Evolutionary conservation across 768 basidiomycete species (phyloP).

Genomic region (Boletus huronensis): DNA sequence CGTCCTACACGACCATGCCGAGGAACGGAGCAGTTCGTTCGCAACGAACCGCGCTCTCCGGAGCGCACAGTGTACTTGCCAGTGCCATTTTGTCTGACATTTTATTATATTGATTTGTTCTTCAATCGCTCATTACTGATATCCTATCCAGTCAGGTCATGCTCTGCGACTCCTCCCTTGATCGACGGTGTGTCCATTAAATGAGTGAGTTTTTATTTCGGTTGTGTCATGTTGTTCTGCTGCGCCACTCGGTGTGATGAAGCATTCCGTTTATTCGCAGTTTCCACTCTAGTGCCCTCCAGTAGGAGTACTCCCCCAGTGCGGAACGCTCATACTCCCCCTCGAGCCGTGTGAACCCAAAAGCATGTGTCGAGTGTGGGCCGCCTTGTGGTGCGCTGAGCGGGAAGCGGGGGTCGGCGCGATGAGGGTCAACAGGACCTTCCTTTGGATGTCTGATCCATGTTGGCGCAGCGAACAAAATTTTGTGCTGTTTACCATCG

Average conservation of each 20-base stretch:
- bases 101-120: background rate
- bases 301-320: constrained; percentile 67
- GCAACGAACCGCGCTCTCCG: constrained; percentile 65
- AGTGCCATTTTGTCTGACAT: constrained; percentile 83
- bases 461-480: constrained; percentile 28
- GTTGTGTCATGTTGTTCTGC: constrained; percentile 7
- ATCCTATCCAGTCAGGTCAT: constrained; percentile 3
- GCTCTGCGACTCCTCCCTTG: background rate
- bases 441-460: constrained; percentile 88
- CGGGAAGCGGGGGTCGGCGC: constrained; percentile 68
- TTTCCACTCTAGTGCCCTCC: constrained; percentile 78
- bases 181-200: background rate
- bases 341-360: constrained; percentile 68
- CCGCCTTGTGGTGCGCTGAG: constrained; percentile 68
- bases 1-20: constrained; percentile 89
- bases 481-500: background rate
- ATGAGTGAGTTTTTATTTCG: constrained; percentile 24
- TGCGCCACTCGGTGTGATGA: constrained; percentile 45
- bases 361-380: constrained; percentile 59
- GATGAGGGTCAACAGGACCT: constrained; percentile 68
- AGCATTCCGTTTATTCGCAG: constrained; percentile 76
- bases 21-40: constrained; percentile 77
- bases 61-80: constrained; percentile 78
- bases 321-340: constrained; percentile 70
- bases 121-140: constrained; percentile 12